These are phyloP conservation scores for Aegilops tauschii DNA, from an alignment of 176 grass and related monocot genomes.

Conservation along the genomic window DNA sequence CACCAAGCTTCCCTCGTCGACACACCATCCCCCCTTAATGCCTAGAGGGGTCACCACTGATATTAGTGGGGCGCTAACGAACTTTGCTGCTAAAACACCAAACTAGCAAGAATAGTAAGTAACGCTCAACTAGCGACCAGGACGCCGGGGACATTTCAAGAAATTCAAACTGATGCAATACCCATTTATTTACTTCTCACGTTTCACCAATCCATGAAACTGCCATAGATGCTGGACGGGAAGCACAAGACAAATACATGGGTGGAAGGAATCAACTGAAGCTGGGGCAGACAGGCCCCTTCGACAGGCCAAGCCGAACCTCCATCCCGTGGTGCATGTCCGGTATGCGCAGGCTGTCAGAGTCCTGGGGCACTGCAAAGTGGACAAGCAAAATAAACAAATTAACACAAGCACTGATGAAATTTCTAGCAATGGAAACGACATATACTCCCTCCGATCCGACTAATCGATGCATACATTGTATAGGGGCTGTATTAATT, in stretches of 20 bases:
- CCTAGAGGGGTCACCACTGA: too few relatives aligned
- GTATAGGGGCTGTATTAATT: too few relatives aligned
- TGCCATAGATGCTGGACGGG: background rate
- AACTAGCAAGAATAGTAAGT: too few relatives aligned
- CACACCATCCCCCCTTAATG: too few relatives aligned
- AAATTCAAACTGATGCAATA: slow-evolving; percentile 14
- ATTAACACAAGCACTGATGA: background rate
- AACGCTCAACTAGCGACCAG: too few relatives aligned
- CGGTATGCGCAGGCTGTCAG: slow-evolving; percentile 56
- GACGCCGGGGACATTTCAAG: too few relatives aligned
- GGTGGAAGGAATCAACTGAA: slow-evolving; percentile 39
- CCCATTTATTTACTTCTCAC: background rate
- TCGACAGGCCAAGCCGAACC: slow-evolving; percentile 81
- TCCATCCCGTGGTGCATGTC: slow-evolving; percentile 96
- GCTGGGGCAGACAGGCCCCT: slow-evolving; percentile 64
- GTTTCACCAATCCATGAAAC: slow-evolving; percentile 25
- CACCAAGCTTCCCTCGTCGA: too few relatives aligned
- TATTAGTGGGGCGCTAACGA: too few relatives aligned
- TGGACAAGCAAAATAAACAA: background rate
- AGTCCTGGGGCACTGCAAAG: slow-evolving; percentile 76
- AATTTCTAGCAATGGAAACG: background rate
- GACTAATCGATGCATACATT: too few relatives aligned
- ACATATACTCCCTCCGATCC: too few relatives aligned
- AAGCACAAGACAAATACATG: slow-evolving; percentile 12
- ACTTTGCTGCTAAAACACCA: too few relatives aligned